Evolutionary conservation across 1,139 yeast species (phyloP).

Genomic region (Magnusiomyces ingens): DNA sequence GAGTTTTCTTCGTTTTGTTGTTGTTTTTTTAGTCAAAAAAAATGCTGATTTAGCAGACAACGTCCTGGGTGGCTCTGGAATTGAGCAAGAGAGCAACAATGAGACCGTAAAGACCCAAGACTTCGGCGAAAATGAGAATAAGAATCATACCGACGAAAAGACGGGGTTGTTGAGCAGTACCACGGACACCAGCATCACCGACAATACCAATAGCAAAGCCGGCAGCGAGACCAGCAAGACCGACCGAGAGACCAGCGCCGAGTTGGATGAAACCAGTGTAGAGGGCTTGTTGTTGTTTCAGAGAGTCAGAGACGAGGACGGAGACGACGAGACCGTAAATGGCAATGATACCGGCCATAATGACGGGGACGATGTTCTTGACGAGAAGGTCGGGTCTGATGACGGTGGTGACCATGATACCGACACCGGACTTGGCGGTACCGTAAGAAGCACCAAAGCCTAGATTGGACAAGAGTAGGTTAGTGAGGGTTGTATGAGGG

Average conservation of each 20-base stretch:
- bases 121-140: constrained; percentile 97
- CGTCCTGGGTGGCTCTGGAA: constrained; percentile 94
- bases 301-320: constrained; percentile 89
- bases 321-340: constrained; percentile 96
- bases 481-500: neutral
- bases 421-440: constrained; percentile 97
- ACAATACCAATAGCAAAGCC: constrained; percentile 98
- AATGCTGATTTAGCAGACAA: constrained; percentile 49
- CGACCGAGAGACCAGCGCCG: constrained; percentile 92
- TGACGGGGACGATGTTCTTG: constrained; percentile 60
- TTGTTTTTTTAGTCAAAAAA: neutral
- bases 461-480: neutral
- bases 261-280: constrained; percentile 96
- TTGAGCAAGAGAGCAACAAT: constrained; percentile 85
- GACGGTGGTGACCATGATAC: constrained; percentile 96
- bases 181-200: constrained; percentile 98
- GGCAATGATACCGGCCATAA: constrained; percentile 96
- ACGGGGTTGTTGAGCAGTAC: constrained; percentile 93
- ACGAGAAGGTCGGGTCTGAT: constrained; percentile 75
- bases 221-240: constrained; percentile 92
- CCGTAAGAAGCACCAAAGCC: constrained; percentile 87
- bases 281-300: constrained; percentile 74
- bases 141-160: constrained; percentile 79
- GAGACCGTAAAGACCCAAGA: constrained; percentile 92
- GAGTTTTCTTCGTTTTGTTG: too few relatives aligned